These are phyloP conservation scores for Williopsis jadinii DNA, from an alignment of 1,139 yeast species.

Conservation along the genomic window DNA sequence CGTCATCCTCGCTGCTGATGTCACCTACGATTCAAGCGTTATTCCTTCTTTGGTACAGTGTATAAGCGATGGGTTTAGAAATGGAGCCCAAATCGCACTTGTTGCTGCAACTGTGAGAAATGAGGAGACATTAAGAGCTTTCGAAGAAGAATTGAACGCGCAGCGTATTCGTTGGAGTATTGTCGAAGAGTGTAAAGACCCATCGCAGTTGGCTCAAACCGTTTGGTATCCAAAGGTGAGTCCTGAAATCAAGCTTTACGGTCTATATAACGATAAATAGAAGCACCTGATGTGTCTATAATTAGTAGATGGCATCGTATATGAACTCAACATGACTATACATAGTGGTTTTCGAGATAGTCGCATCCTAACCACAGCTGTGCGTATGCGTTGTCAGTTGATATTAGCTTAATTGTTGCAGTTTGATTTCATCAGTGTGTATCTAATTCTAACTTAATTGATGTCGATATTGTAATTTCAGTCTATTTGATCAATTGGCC, in stretches of 20 bases:
- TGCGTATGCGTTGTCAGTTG: too few species aligned
- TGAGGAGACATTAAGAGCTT: constrained; percentile 43
- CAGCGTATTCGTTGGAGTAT: constrained; percentile 20
- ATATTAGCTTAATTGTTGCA: too few species aligned
- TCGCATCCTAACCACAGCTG: too few species aligned
- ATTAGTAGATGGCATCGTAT: too few species aligned
- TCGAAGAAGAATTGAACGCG: constrained; percentile 38
- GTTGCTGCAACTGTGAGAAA: constrained; percentile 75
- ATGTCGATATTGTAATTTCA: too few species aligned
- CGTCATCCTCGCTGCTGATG: constrained; percentile 71
- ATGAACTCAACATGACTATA: too few species aligned
- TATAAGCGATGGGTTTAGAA: constrained; percentile 33
- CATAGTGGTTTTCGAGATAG: too few species aligned
- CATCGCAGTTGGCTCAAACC: constrained; percentile 6
- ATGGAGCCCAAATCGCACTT: constrained; percentile 26
- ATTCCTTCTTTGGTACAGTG: constrained; percentile 51
- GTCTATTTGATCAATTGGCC: too few species aligned
- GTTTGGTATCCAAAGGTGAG: constrained; percentile 27
- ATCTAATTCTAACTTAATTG: too few species aligned
- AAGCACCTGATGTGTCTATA: too few species aligned
- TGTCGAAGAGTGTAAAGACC: constrained; percentile 5
- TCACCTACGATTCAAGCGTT: constrained; percentile 67
- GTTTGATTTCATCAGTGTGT: too few species aligned
- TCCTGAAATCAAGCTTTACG: constrained; percentile 39
- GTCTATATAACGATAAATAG: constrained; percentile 1